Base-by-base conservation (phyloP, 345 rosid genomes). In the Corymbia maculata region DNA sequence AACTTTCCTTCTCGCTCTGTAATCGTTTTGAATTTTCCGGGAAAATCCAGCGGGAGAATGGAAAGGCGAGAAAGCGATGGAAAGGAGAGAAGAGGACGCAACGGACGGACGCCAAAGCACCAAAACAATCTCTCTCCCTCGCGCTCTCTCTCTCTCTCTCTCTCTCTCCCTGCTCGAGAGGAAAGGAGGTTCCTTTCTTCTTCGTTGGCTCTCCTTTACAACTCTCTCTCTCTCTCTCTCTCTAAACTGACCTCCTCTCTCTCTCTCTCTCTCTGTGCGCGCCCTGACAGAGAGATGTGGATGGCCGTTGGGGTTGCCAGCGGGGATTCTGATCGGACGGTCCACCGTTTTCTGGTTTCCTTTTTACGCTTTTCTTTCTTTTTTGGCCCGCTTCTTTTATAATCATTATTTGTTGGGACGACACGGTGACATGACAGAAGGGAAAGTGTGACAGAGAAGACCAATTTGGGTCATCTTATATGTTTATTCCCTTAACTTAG, bases 161-260 rank as follows among this genome's bases (percentile, higher is more conserved):
- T 86, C 88, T 66, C 85, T 86, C 88, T 88, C 91, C 66, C 47
- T 42, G 84, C 87, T 47, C 52, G 36, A 42, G 45, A 52, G 68
- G 87, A 89, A 93, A 94, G 89, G 92, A 88, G 45, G 88, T 90
- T 91, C 89, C 87, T 92, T 92, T 47, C 8, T 47, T 87, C 93
- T 90, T 93, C 89, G 90, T 89, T 89, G 90, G 90, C 87, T 86
- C 87, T 86, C 89, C 24, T 16, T 84, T 66, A 5, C 21, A 51
- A 24, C 84, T 52, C 86, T 50, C 26, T 75, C 53, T 66, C 85
- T 57, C 53, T 50, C 36, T 70, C 44, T 17, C 53, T 85, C 52
- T n/a, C n/a, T n/a, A n/a, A n/a, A n/a, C n/a, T n/a, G n/a, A n/a
- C n/a, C 53, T 85, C 52, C 53, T 85, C 52, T 30, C 52, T 47